phyloP scores from a whole-genome alignment of 2,329 filamentous ascomycete genomes.

The Verticillium nubilum region DNA sequence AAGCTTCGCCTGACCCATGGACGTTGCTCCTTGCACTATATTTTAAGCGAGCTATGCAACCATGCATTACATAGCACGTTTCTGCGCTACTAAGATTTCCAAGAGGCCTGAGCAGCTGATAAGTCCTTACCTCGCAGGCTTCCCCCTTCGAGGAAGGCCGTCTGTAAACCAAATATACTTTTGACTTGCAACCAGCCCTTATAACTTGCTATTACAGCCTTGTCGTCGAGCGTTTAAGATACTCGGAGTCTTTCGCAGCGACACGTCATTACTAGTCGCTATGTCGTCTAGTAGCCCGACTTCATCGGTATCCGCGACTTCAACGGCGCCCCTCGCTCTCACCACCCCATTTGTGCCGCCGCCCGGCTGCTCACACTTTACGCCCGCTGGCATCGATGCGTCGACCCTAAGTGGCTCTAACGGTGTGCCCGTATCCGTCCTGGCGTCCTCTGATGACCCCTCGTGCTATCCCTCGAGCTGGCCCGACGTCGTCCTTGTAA shows the following conservation, averaged over 20 bases:
- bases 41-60: neutral
- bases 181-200: neutral
- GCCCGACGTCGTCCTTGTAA: neutral
- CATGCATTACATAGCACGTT: neutral
- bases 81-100: neutral
- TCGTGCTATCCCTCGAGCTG: constrained; percentile 5
- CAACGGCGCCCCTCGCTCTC: neutral
- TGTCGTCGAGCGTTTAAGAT: neutral
- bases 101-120: neutral
- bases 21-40: neutral
- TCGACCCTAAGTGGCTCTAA: neutral
- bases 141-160: neutral
- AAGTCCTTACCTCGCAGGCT: neutral
- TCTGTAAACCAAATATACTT: neutral
- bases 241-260: neutral
- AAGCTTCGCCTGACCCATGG: neutral
- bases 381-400: neutral
- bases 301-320: neutral
- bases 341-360: constrained; percentile 6
- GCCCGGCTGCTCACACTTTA: constrained; percentile 3
- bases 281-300: neutral
- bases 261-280: neutral
- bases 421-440: neutral
- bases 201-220: neutral
- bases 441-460: neutral